Evolutionary conservation across 495 filamentous ascomycete species (phyloP).

Genomic region (Neurospora sp.): DNA sequence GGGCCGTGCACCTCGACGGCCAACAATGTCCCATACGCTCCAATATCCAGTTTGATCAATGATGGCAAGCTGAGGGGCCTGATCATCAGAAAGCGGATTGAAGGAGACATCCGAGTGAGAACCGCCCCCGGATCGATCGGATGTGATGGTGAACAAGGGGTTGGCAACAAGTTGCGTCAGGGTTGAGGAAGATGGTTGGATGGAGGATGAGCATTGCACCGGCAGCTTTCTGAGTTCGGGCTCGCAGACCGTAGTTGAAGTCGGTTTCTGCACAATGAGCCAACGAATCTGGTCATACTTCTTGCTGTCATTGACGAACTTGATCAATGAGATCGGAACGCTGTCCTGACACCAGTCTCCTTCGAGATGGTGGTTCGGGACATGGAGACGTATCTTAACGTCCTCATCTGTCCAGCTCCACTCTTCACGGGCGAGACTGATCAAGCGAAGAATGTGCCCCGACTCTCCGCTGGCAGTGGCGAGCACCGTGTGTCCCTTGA

Average conservation of each 20-base stretch:
- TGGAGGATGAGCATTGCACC: background rate
- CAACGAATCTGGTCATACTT: constrained; percentile 39
- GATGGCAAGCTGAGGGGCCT: constrained; percentile 51
- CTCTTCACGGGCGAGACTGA: constrained; percentile 29
- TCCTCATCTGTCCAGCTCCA: constrained; percentile 37
- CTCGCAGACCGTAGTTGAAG: constrained; percentile 47
- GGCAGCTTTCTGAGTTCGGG: constrained; percentile 35
- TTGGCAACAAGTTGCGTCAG: constrained; percentile 52
- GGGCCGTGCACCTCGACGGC: constrained; percentile 22
- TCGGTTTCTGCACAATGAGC: constrained; percentile 52
- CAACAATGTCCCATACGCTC: constrained; percentile 60
- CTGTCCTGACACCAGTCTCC: constrained; percentile 46
- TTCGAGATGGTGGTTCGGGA: constrained; percentile 16
- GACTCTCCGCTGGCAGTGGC: constrained; percentile 41
- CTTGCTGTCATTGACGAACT: constrained; percentile 46
- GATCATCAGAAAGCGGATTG: constrained; percentile 53
- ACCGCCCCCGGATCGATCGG: constrained; percentile 43
- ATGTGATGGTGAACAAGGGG: constrained; percentile 46
- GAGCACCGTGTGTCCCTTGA: constrained; percentile 24
- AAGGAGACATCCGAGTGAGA: constrained; percentile 66
- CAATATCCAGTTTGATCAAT: constrained; percentile 65
- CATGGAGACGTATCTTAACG: constrained; percentile 25
- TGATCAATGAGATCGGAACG: constrained; percentile 55
- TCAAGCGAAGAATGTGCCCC: constrained; percentile 42
- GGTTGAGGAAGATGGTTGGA: background rate